Percentiles rank a stretch among this genome's conserved stretches.
Conservation (phyloP, 345 rosid genomes). For the Salix koriyanagi region DNA sequence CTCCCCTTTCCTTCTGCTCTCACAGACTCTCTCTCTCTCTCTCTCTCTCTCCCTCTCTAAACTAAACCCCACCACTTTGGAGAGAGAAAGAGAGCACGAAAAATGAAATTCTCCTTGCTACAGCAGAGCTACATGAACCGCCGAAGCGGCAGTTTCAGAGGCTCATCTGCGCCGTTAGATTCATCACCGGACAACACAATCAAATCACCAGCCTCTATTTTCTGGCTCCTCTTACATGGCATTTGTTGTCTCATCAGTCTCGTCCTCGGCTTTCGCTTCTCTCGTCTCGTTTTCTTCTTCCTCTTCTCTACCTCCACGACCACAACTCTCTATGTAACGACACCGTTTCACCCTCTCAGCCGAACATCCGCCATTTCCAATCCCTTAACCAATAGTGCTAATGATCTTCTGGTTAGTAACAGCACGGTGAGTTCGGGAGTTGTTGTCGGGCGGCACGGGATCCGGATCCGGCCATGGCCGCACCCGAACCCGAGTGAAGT, state of each 20-base stretch:
- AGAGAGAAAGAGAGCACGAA: background rate
- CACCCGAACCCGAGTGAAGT: constrained; percentile 90
- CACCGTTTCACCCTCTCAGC: constrained; percentile 51
- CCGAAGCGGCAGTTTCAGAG: constrained; percentile 56
- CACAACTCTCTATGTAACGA: constrained; percentile 39
- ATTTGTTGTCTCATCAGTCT: constrained; percentile 82
- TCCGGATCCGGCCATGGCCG: constrained; percentile 99
- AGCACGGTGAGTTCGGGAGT: constrained; percentile 62
- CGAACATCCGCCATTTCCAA: constrained; percentile 12
- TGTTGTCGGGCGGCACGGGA: constrained; percentile 95
- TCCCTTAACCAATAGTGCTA: constrained; percentile 11
- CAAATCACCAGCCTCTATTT: constrained; percentile 63
- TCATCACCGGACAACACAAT: constrained; percentile 48
- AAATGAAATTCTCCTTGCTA: constrained; percentile 79
- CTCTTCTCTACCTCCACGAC: constrained; percentile 64
- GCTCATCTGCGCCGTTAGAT: constrained; percentile 54
- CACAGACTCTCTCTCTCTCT: background rate
- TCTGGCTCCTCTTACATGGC: constrained; percentile 76
- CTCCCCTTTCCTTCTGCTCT: background rate
- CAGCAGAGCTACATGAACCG: constrained; percentile 82
- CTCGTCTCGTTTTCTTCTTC: constrained; percentile 83
- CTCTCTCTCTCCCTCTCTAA: too few relatives aligned
- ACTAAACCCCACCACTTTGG: background rate
- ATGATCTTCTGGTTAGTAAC: constrained; percentile 29
- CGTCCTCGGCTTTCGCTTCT: constrained; percentile 89